A percentile compares a stretch with the other conserved stretches of the same genome.
phyloP scores from a whole-genome alignment of 257 asterid species.

The Fraxinus excelsior region DNA sequence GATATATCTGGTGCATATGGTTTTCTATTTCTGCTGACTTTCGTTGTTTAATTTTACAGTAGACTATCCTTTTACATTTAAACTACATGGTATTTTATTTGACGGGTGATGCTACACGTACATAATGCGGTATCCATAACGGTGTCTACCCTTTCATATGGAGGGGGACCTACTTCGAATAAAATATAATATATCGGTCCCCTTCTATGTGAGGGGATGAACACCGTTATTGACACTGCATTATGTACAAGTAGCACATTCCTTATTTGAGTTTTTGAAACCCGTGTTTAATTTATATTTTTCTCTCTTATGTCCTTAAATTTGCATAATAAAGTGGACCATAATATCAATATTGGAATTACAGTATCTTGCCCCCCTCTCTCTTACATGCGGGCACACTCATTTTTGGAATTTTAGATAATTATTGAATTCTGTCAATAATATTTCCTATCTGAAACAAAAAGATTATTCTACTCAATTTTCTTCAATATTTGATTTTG shows the following conservation, averaged over 20 bases:
- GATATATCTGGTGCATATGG: neutral
- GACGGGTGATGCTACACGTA: no score
- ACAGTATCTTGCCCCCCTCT: neutral
- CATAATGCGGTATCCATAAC: no score
- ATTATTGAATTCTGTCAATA: neutral
- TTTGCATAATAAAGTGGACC: neutral
- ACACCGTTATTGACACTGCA: no score
- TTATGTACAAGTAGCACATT: no score
- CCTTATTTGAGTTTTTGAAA: conserved; percentile 25
- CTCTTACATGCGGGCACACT: no score
- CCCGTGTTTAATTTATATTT: neutral
- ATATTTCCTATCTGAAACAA: neutral
- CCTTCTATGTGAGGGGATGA: no score
- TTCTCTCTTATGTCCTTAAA: neutral
- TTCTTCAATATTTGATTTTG: neutral
- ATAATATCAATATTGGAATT: no score
- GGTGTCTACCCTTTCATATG: no score
- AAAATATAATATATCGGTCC: no score
- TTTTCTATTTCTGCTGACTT: conserved; percentile 4
- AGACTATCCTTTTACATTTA: neutral
- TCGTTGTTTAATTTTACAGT: neutral
- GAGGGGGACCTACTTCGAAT: no score
- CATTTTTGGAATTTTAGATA: no score
- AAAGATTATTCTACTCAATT: neutral
- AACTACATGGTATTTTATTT: conserved; percentile 25